Percentiles rank a stretch among this genome's conserved stretches.
These are phyloP conservation scores for Gelatoporia subvermispora DNA, from an alignment of 768 basidiomycete species.

Conservation along the genomic window DNA sequence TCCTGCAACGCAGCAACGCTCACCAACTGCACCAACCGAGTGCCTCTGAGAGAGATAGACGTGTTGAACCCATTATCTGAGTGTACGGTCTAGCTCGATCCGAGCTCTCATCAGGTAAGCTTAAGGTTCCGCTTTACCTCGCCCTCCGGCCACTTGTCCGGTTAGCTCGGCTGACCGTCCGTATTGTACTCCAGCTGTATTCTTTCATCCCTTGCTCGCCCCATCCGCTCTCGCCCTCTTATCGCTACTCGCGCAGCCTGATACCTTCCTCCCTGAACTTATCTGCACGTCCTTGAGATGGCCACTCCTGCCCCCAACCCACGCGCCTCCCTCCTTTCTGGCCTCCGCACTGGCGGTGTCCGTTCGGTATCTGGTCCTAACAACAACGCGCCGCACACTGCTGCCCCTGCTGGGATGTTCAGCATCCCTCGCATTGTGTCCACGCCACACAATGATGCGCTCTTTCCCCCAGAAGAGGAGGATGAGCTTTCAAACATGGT, in stretches of 20 bases:
- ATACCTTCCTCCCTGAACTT: background rate
- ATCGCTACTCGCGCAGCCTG: slow-evolving; percentile 4
- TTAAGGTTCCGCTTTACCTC: background rate
- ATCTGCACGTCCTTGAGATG: slow-evolving; percentile 27
- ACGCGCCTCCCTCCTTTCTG: slow-evolving; percentile 82
- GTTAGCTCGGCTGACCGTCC: background rate
- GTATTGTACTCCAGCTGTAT: slow-evolving; percentile 24
- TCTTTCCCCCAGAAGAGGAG: slow-evolving; percentile 48
- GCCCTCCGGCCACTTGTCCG: background rate
- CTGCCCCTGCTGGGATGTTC: slow-evolving; percentile 60
- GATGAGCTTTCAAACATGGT: slow-evolving; percentile 59
- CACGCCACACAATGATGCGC: slow-evolving; percentile 35
- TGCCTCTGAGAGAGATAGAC: slow-evolving; percentile 20
- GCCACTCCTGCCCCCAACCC: slow-evolving; percentile 41
- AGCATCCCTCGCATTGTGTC: slow-evolving; percentile 53
- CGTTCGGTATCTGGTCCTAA: slow-evolving; percentile 56
- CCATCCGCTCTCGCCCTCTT: slow-evolving; percentile 1
- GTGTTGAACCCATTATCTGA: slow-evolving; percentile 14
- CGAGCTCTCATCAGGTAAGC: slow-evolving; percentile 9
- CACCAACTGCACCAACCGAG: slow-evolving; percentile 12
- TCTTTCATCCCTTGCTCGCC: slow-evolving; percentile 22
- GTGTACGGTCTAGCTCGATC: background rate
- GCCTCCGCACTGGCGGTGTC: slow-evolving; percentile 87
- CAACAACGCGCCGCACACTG: slow-evolving; percentile 56
- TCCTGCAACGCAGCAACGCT: slow-evolving; percentile 12